Evolutionary conservation across 306 rosid species (phyloP).

Genomic region (Ziziphus jujuba): DNA sequence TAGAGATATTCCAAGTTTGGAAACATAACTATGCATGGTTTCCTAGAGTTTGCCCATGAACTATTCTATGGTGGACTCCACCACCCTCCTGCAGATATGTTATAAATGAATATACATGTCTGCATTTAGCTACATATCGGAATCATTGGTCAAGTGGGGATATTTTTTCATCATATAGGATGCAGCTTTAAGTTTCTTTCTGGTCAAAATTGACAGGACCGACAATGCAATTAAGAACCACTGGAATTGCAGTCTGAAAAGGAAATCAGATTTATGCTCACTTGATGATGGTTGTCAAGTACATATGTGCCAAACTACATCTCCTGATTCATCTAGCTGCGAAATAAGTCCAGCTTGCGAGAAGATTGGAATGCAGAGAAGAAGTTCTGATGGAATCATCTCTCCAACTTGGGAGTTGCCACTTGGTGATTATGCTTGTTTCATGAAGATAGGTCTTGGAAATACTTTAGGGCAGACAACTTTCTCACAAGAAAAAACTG

Average conservation of each 20-base stretch:
- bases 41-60: too few species aligned
- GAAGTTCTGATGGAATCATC: conserved; percentile 22
- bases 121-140: neutral
- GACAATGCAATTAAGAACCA: conserved; percentile 67
- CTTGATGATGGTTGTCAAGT: conserved; percentile 21
- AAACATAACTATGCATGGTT: neutral
- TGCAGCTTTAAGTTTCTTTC: conserved; percentile 4
- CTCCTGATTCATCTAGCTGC: neutral
- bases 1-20: neutral
- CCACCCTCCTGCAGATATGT: neutral
- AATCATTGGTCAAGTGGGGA: neutral
- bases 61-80: neutral
- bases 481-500: too few species aligned
- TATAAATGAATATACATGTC: neutral
- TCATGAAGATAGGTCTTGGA: too few species aligned
- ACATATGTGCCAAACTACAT: neutral
- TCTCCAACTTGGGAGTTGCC: conserved; percentile 27
- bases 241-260: conserved; percentile 64
- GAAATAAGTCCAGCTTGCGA: conserved; percentile 11
- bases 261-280: conserved; percentile 36
- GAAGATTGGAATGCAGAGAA: conserved; percentile 20
- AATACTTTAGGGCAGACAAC: too few species aligned
- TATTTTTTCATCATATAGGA: neutral
- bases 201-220: conserved; percentile 40
- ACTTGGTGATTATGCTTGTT: conserved; percentile 18